A percentile compares a stretch with the other conserved stretches of the same genome.
Conservation (phyloP, 768 basidiomycete species). For the Mycena crocata region DNA sequence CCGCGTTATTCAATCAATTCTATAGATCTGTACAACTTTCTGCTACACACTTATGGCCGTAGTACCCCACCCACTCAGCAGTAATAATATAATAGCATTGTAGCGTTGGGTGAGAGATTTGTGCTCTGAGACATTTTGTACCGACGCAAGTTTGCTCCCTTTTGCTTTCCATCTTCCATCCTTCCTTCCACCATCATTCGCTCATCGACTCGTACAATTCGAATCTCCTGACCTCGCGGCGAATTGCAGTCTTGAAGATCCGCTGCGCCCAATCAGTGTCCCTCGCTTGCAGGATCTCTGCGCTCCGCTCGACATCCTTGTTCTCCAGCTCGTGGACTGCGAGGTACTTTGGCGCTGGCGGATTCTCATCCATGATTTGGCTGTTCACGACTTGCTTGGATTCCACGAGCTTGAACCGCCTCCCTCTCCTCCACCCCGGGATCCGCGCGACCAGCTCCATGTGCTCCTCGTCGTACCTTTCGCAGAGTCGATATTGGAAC, state of each 20-base stretch:
- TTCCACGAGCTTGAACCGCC: conserved; percentile 44
- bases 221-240: conserved; percentile 36
- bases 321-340: conserved; percentile 46
- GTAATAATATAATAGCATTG: conserved; percentile 18
- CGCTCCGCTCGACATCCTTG: conserved; percentile 31
- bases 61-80: conserved; percentile 18
- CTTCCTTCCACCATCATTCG: background rate
- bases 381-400: conserved; percentile 27
- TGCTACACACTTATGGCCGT: conserved; percentile 3
- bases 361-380: conserved; percentile 22
- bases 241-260: conserved; percentile 33
- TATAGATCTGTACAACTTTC: conserved; percentile 26
- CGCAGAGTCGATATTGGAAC: background rate
- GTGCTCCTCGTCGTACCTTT: conserved; percentile 48
- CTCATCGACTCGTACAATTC: conserved; percentile 35
- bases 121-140: no score
- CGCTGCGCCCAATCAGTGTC: conserved; percentile 41
- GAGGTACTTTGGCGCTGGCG: conserved; percentile 41
- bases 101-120: background rate
- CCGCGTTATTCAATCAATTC: background rate
- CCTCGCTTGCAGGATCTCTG: conserved; percentile 37
- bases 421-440: conserved; percentile 45
- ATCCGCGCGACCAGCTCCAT: conserved; percentile 40
- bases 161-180: background rate
- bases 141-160: no score